Conservation (phyloP, 2,329 filamentous ascomycete genomes). For the Tolypocladium paradoxum region DNA sequence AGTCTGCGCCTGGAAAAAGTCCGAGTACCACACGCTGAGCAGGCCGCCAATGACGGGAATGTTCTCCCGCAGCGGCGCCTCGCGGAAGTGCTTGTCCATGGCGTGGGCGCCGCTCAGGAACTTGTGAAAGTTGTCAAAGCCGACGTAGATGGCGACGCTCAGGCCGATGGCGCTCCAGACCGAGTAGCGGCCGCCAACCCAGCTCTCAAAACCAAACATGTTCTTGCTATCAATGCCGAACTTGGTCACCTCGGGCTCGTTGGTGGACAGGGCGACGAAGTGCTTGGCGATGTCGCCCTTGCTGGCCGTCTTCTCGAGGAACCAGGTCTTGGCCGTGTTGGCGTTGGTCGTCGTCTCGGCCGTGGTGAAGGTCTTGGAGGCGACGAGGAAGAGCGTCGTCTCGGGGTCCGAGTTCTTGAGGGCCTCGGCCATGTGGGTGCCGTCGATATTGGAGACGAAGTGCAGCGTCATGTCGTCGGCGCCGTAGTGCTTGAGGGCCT, state of each 20-base stretch:
- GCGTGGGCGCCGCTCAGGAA: constrained; percentile 90
- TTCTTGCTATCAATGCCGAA: constrained; percentile 98
- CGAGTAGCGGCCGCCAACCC: constrained; percentile 96
- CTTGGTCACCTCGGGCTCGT: constrained; percentile 89
- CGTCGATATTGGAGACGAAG: constrained; percentile 99
- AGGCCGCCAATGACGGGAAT: constrained; percentile 89
- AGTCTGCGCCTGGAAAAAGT: constrained; percentile 97
- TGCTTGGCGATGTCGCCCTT: constrained; percentile 92
- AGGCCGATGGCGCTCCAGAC: constrained; percentile 98
- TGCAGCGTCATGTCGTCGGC: constrained; percentile 79
- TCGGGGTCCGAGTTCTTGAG: constrained; percentile 83
- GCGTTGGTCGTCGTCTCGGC: constrained; percentile 96
- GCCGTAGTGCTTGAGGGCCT: constrained; percentile 92
- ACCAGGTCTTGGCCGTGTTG: constrained; percentile 95
- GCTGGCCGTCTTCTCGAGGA: constrained; percentile 68
- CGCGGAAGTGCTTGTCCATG: constrained; percentile 97
- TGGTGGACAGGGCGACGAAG: constrained; percentile 96
- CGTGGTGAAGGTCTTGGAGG: constrained; percentile 98
- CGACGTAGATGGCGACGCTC: constrained; percentile 88
- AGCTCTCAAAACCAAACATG: constrained; percentile 99
- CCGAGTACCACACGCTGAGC: constrained; percentile 94
- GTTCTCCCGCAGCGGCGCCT: constrained; percentile 84
- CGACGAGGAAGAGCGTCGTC: constrained; percentile 96
- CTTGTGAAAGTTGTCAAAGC: constrained; percentile 94
- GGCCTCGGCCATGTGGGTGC: constrained; percentile 93